Base-by-base conservation (phyloP, 1,284 basidiomycete species). In the Irpex lacteus region DNA sequence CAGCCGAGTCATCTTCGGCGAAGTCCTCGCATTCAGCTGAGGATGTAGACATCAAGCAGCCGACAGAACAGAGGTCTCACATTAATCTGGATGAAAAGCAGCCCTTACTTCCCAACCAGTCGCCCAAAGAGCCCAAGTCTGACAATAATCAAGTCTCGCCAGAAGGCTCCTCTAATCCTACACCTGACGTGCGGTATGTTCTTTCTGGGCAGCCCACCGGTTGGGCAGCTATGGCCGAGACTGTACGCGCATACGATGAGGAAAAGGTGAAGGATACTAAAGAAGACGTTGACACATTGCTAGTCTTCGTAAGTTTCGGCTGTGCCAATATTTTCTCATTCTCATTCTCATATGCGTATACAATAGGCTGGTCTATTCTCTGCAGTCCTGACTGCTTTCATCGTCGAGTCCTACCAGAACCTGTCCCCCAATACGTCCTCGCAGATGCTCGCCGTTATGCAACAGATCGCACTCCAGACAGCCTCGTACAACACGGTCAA, bases 131-230 rank as follows among this genome's bases (percentile, higher is more conserved):
- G 8, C n/a, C 18, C 11, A 56, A 56, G 18, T 8, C 11, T 32
- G 54, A 56, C 32, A 32, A 56, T 21, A 32, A 11, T n/a, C 32
- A 56, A 21, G 13, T 56, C 8, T 56, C 54, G 13, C 19, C 54
- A 36, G 54, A 56, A 37, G 54, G 54, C 26, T 56, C 54, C 13
- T 56, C 54, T 5, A 56, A 32, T 18, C 54, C 54, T 36, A 56
- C 54, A 13, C 36, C 54, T 11, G 54, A 56, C 54, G 54, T 56
- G 8, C 54, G 54, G 21, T 56, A 56, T 26, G 44, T 47, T 26
- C 59, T 52, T 52, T 49, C 54, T 34, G 55, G 32, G 40, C 62
- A 69, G 65, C 38, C 68, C 63, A 11, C 44, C 34, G 58, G 58
- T 34, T 59, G 58, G 58, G 19, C 58, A 40, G 58, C 58, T 19